These are phyloP conservation scores for Oidiodendron maius DNA, from an alignment of 495 filamentous ascomycete genomes.

Conservation along the genomic window DNA sequence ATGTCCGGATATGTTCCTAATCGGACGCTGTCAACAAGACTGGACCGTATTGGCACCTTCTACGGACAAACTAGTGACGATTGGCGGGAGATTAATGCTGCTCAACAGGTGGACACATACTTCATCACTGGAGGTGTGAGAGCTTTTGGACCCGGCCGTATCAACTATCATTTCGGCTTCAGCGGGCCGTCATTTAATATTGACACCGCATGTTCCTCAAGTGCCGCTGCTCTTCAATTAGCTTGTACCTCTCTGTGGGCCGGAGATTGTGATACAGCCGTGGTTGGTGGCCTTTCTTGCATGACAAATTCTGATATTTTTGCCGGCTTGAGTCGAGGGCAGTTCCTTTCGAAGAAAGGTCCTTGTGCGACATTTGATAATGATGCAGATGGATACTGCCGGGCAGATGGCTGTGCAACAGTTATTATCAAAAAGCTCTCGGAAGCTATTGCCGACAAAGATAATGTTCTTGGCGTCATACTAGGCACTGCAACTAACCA, in stretches of 20 bases:
- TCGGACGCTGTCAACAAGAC: conserved; percentile 74
- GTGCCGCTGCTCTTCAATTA: conserved; percentile 44
- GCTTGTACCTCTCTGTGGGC: conserved; percentile 39
- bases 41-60: conserved; percentile 84
- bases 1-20: conserved; percentile 84
- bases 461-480: conserved; percentile 66
- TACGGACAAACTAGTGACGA: conserved; percentile 92
- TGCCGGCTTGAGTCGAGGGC: conserved; percentile 63
- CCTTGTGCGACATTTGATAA: conserved; percentile 42
- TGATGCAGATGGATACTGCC: conserved; percentile 65
- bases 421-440: conserved; percentile 70
- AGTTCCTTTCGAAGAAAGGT: conserved; percentile 36
- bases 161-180: conserved; percentile 44
- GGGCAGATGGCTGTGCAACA: conserved; percentile 65
- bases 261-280: conserved; percentile 30
- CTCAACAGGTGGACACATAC: conserved; percentile 88
- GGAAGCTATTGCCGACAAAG: conserved; percentile 69
- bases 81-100: conserved; percentile 85
- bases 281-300: conserved; percentile 73
- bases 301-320: conserved; percentile 84
- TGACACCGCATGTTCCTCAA: conserved; percentile 49
- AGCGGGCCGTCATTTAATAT: conserved; percentile 41
- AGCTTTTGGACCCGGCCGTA: conserved; percentile 66
- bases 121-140: conserved; percentile 87
- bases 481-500: conserved; percentile 66